Conservation (phyloP, 306 rosid genomes). For the Crotalaria pallida region DNA sequence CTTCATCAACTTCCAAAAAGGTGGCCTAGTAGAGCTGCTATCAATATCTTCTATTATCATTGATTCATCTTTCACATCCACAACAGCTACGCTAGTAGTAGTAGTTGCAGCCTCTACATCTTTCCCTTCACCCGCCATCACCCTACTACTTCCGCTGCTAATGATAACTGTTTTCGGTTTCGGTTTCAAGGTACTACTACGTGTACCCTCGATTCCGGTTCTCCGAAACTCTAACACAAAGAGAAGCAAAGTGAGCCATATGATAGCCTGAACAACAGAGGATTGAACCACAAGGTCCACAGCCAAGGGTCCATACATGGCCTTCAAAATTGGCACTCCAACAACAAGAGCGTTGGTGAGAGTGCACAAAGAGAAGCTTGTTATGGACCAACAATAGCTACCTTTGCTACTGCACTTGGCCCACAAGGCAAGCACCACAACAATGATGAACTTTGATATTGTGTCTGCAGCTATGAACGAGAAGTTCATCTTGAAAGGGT, state of each 20-base stretch:
- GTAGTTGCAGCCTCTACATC: constrained; percentile 45
- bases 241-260: constrained; percentile 79
- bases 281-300: constrained; percentile 82
- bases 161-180: background rate
- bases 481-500: constrained; percentile 73
- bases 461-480: constrained; percentile 62
- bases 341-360: constrained; percentile 79
- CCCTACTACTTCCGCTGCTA: background rate
- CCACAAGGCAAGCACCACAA: constrained; percentile 58
- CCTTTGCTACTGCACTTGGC: constrained; percentile 64
- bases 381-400: constrained; percentile 73
- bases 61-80: background rate
- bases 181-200: background rate
- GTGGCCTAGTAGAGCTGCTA: constrained; percentile 20
- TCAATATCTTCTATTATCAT: background rate
- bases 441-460: constrained; percentile 63
- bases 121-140: constrained; percentile 25
- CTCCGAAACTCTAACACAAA: constrained; percentile 72
- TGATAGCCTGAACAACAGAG: constrained; percentile 68
- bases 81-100: background rate
- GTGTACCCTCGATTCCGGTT: constrained; percentile 26
- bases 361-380: constrained; percentile 72
- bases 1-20: constrained; percentile 58
- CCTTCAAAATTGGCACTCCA: constrained; percentile 64
- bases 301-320: constrained; percentile 71